Evolutionary conservation across 148 eudicot species (phyloP), one percentile per base, ranked within the genome.

Genomic region (Rhododendron molle): DNA sequence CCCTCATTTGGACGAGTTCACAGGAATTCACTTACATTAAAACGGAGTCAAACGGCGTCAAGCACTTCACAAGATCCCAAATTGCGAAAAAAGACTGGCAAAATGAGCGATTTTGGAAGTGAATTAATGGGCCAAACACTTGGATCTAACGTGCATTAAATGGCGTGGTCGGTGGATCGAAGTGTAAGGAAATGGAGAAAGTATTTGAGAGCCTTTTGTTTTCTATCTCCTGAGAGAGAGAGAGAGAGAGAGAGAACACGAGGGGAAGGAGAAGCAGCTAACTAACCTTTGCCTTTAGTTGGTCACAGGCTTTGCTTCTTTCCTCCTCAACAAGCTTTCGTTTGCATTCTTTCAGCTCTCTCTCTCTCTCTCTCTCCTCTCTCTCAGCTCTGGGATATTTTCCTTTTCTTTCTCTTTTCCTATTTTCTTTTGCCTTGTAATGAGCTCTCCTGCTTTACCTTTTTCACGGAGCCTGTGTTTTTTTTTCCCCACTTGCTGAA

Each of bases 261-360:
- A 56, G 62, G 62, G 62, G 62, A 56, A 56, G 23, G 21, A 56
- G n/a, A 13, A 38, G 38, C 65, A 20, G n/a, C 54, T 60, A 82
- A 81, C 81, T 43, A 74, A 86, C 85, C 84, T 16, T 32, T 44
- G 47, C 47, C 74, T 84, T 83, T 83, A 30, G 43, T 16, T 14
- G 26, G 34, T 83, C 65, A 32, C 32, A 67, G 78, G 30, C 54
- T 86, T 69, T 83, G 58, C 82, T 77, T 50, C 88, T 88, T 86
- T 86, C 88, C 89, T 91, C 83, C 76, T 84, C 80, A 88, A 72
- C 93, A 90, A 88, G 87, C 90, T 86, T 89, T 87, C 89, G 84
- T 86, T 91, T 85, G 74, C 80, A 26, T 11, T 26, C 72, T 65
- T 11, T 11, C 72, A 58, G 30, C 72, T 65, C 71, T 62, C 71